Evolutionary conservation across 2,329 filamentous ascomycete species (phyloP), one percentile per base, ranked within the genome.

Genomic region (Fusarium chlamydosporum): DNA sequence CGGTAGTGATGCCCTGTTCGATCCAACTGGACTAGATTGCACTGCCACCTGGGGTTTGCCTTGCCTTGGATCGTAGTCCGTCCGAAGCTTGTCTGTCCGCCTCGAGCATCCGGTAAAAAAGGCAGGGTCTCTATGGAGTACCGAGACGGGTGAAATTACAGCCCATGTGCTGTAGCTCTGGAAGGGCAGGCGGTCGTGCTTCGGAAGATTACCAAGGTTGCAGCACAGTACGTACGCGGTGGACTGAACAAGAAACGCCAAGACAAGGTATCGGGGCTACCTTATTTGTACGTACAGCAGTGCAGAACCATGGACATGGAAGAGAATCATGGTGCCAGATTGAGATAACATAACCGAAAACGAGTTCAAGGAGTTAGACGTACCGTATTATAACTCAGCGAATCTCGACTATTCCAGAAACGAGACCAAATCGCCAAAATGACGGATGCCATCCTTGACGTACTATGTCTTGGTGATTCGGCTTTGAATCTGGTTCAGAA

Each of bases 181-280:
- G 61, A 35, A 62, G 58, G 41, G 31, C 42, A 67, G 46, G 71
- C 66, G 72, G 57, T 72, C 61, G 37, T 60, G 58, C 67, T 63
- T 73, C 63, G 68, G 71, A 72, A 70, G 41, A 73, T 73, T 73
- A 70, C 68, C 45, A 73, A 70, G 34, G 34, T 16, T 35, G 26
- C n/a, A 15, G 23, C 29, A 29, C 38, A 29, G 27, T 29, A 45
- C 26, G 12, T 72, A 72, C 62, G 67, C 52, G 61, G 61, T 73
- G 67, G 65, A 63, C 59, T 61, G 65, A 46, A 31, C 59, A 64
- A 67, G 50, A 61, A 52, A 60, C 62, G 70, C 52, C 50, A 73
- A 72, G 57, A 38, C 48, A 35, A 60, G 54, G 52, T 61, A 62
- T 72, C 51, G 59, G 46, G 37, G 34, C 26, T 61, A 51, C 54